Percentiles rank a stretch among this genome's conserved stretches.
Conservation (phyloP, 345 rosid species). For the Zanthoxylum bungeanum region DNA sequence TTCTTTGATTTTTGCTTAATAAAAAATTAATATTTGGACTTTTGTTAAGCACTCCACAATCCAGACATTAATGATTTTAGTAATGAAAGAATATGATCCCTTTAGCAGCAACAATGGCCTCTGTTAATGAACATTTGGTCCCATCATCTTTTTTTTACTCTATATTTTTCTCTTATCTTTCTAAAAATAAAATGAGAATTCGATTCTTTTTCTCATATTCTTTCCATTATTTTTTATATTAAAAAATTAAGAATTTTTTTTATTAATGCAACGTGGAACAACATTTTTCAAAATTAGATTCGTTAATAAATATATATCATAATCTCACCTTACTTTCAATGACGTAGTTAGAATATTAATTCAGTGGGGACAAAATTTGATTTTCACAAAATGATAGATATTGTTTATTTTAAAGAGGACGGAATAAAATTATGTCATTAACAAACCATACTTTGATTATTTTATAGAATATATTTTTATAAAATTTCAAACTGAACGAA, state of each 20-base stretch:
- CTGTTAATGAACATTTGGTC: slow-evolving; percentile 33
- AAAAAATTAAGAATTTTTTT: background rate
- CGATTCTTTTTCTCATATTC: slow-evolving; percentile 19
- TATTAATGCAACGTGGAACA: background rate
- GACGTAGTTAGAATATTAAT: too few relatives aligned
- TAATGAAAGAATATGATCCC: slow-evolving; percentile 40
- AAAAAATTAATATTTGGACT: slow-evolving; percentile 7
- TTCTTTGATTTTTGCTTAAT: too few relatives aligned
- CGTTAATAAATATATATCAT: background rate
- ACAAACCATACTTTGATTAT: too few relatives aligned
- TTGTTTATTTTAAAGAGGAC: too few relatives aligned
- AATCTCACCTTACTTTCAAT: too few relatives aligned
- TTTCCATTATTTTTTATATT: background rate
- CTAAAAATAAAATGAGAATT: slow-evolving; percentile 12
- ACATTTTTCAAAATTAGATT: slow-evolving; percentile 5
- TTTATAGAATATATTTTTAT: too few relatives aligned
- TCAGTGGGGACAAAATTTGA: too few relatives aligned
- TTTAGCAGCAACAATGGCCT: slow-evolving; percentile 19
- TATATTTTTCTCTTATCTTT: background rate
- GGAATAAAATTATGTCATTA: too few relatives aligned
- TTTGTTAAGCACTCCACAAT: slow-evolving; percentile 33
- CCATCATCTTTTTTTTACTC: slow-evolving; percentile 17
- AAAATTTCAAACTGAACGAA: too few relatives aligned
- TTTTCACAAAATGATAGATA: too few relatives aligned
- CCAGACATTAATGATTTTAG: slow-evolving; percentile 33